Percentiles rank a stretch among this genome's conserved stretches.
phyloP scores from a whole-genome alignment of 257 asterid genomes.

The Schizonepeta tenuifolia region DNA sequence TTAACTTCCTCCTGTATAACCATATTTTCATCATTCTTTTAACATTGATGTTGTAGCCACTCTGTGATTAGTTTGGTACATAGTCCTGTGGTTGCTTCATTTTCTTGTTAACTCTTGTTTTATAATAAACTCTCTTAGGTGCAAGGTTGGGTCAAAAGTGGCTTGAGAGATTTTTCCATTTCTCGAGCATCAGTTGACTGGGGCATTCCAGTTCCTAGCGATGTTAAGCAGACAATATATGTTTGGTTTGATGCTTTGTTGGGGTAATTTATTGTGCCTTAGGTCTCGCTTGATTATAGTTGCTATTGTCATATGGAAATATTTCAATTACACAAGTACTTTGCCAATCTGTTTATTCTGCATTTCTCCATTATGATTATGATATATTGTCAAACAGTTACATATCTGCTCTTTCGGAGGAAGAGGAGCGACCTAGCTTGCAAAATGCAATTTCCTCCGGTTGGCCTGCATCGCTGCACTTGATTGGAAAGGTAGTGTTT shows the following conservation, averaged over 20 bases:
- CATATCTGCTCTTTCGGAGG: constrained; percentile 85
- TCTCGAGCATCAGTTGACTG: constrained; percentile 88
- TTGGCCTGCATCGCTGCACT: constrained; percentile 96
- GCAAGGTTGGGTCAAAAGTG: constrained; percentile 95
- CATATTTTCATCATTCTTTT: not conserved
- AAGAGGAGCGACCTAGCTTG: constrained; percentile 62
- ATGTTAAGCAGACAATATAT: constrained; percentile 82
- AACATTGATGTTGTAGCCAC: constrained; percentile 10
- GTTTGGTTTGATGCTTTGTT: constrained; percentile 99
- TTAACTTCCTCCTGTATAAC: not conserved
- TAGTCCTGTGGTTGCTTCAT: constrained; percentile 16
- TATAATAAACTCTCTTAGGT: constrained; percentile 53
- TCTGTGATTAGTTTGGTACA: constrained; percentile 5
- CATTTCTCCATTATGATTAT: constrained; percentile 7
- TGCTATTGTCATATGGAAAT: constrained; percentile 3
- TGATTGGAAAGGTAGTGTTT: constrained; percentile 89
- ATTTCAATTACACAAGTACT: not conserved
- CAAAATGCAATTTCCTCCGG: constrained; percentile 71
- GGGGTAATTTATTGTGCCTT: constrained; percentile 68
- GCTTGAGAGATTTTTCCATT: constrained; percentile 91
- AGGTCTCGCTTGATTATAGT: constrained; percentile 17
- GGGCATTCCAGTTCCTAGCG: constrained; percentile 94
- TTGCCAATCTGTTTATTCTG: constrained; percentile 10
- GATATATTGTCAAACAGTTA: constrained; percentile 57
- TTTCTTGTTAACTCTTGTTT: constrained; percentile 22